A percentile compares a stretch with the other conserved stretches of the same genome.
phyloP scores from a whole-genome alignment of 1,284 basidiomycete species.

The Neonothopanus nambi region DNA sequence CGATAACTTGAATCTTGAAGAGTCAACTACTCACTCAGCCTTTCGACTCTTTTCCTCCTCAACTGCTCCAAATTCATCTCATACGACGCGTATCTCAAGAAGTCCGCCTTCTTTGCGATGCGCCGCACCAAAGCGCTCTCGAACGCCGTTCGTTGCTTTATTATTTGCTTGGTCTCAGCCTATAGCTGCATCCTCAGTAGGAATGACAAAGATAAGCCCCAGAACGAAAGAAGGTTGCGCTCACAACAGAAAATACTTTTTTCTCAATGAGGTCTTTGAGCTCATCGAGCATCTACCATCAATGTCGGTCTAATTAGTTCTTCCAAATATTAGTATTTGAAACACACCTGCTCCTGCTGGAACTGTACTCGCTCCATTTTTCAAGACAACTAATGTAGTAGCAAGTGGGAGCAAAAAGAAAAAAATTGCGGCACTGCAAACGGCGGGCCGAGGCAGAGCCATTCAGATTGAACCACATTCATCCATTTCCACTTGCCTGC shows the following conservation, averaged over 20 bases:
- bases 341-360: slow-evolving; percentile 82
- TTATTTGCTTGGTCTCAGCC: slow-evolving; percentile 83
- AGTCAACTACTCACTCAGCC: slow-evolving; percentile 59
- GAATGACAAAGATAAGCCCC: slow-evolving; percentile 1
- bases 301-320: background rate
- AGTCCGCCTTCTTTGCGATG: slow-evolving; percentile 86
- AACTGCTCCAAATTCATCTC: slow-evolving; percentile 88
- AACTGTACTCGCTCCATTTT: slow-evolving; percentile 93
- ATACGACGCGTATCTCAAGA: slow-evolving; percentile 88
- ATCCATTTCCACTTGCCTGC: slow-evolving; percentile 18
- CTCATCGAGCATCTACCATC: slow-evolving; percentile 83
- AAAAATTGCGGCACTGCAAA: background rate
- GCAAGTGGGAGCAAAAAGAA: slow-evolving; percentile 1
- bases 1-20: slow-evolving; percentile 2
- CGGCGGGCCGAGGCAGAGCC: background rate
- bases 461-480: background rate
- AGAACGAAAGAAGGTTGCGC: slow-evolving; percentile 23
- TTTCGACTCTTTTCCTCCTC: slow-evolving; percentile 70
- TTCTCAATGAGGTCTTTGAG: slow-evolving; percentile 92
- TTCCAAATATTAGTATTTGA: background rate
- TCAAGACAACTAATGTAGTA: slow-evolving; percentile 8
- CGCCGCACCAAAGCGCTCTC: slow-evolving; percentile 85
- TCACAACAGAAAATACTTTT: slow-evolving; percentile 82
- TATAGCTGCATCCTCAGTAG: slow-evolving; percentile 27
- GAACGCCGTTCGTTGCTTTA: slow-evolving; percentile 82